phyloP scores from a whole-genome alignment of 371 early-diverging fungal genomes.

The Smittium culicis region DNA sequence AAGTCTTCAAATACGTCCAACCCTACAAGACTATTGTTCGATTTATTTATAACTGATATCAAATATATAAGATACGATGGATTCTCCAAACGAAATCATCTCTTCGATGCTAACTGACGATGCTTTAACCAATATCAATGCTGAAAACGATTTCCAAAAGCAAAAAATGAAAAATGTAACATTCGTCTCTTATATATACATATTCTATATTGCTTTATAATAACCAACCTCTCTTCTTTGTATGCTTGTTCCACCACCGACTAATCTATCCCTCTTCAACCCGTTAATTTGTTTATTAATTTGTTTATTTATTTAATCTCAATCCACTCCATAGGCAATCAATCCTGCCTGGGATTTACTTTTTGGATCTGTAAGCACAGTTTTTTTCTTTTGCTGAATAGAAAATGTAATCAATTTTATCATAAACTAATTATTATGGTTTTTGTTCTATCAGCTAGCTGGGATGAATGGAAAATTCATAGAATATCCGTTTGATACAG shows the following conservation, averaged over 20 bases:
- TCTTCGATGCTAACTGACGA: background rate
- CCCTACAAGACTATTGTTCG: too few species aligned
- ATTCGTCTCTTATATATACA: too few species aligned
- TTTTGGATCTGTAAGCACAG: constrained; percentile 31
- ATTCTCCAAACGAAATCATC: background rate
- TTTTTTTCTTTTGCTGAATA: background rate
- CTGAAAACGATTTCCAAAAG: too few species aligned
- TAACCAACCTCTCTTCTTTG: too few species aligned
- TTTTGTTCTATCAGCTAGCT: constrained; percentile 39
- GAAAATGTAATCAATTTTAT: background rate
- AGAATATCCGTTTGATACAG: constrained; percentile 93
- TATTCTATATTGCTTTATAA: too few species aligned
- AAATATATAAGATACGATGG: too few species aligned
- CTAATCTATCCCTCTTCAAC: background rate
- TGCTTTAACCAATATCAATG: too few species aligned
- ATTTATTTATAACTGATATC: too few species aligned
- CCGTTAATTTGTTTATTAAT: background rate
- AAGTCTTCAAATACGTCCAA: too few species aligned
- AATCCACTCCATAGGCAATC: background rate
- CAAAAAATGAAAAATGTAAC: too few species aligned
- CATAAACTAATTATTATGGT: background rate
- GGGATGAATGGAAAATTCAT: constrained; percentile 85
- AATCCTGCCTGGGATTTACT: constrained; percentile 25
- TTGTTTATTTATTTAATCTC: background rate
- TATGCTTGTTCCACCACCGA: too few species aligned